Conservation (phyloP, 1,284 basidiomycete genomes). For the Neolentinus lepideus region DNA sequence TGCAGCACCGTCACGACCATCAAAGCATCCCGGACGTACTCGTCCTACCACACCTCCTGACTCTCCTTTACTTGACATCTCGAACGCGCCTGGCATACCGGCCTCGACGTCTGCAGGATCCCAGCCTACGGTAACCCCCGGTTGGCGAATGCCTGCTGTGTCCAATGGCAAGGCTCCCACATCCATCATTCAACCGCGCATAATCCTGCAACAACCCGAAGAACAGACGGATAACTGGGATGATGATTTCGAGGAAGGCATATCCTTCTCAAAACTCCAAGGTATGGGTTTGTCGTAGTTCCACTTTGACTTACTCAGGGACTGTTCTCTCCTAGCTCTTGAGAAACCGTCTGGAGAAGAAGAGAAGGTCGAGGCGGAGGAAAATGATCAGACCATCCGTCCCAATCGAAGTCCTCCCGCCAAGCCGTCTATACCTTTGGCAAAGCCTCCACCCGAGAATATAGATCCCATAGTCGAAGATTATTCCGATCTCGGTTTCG, state of each 20-base stretch:
- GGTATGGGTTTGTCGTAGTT: conserved; percentile 31
- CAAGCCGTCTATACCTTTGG: conserved; percentile 35
- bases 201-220: conserved; percentile 52
- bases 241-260: conserved; percentile 93
- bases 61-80: background rate
- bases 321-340: conserved; percentile 34
- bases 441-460: conserved; percentile 49
- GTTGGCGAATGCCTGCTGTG: background rate
- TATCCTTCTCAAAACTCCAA: conserved; percentile 80
- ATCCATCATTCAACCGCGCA: conserved; percentile 34
- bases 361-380: conserved; percentile 57
- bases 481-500: conserved; percentile 78
- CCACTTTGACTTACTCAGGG: background rate
- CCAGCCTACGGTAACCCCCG: conserved; percentile 7
- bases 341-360: conserved; percentile 56
- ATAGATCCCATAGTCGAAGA: conserved; percentile 76
- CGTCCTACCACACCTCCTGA: conserved; percentile 28
- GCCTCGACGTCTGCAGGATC: conserved; percentile 3
- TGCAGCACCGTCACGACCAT: conserved; percentile 50
- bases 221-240: conserved; percentile 95
- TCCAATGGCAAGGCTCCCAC: conserved; percentile 44
- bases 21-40: conserved; percentile 44
- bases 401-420: conserved; percentile 51
- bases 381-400: conserved; percentile 75
- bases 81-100: background rate